Conservation (phyloP, 139 green algal species). For the Zygnema circumcarinatum region DNA sequence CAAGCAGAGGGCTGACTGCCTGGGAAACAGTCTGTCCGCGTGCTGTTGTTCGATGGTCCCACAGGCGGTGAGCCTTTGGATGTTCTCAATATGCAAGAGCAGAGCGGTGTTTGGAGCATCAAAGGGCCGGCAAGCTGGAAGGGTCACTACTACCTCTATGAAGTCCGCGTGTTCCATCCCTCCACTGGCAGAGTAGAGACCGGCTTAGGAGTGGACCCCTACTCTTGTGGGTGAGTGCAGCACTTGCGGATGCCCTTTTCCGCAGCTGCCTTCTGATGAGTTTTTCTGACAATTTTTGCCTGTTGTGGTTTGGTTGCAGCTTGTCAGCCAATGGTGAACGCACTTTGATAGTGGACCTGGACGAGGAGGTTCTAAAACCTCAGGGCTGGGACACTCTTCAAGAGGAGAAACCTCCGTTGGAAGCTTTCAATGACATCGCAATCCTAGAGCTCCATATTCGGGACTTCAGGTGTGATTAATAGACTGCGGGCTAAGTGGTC, state of each 20-base stretch:
- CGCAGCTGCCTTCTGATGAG: background rate
- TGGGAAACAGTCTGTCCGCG: conserved; percentile 24
- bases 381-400: conserved; percentile 52
- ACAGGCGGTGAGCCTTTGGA: conserved; percentile 9
- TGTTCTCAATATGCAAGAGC: conserved; percentile 5
- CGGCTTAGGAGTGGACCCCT: conserved; percentile 79
- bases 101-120: conserved; percentile 63
- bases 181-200: conserved; percentile 61
- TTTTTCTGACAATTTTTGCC: background rate
- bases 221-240: conserved; percentile 66
- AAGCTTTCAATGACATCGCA: conserved; percentile 72
- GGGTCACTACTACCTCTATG: conserved; percentile 73
- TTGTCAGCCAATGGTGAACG: conserved; percentile 70
- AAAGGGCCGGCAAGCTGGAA: conserved; percentile 42
- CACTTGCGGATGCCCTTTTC: background rate
- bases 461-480: conserved; percentile 81
- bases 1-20: background rate
- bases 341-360: conserved; percentile 62
- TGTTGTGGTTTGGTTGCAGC: too few species aligned
- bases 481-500: background rate
- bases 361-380: conserved; percentile 34
- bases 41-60: conserved; percentile 38
- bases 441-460: conserved; percentile 93
- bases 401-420: conserved; percentile 52
- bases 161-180: conserved; percentile 75